phyloP scores from a whole-genome alignment of 2,329 filamentous ascomycete genomes.

The Zymoseptoria brevis region DNA sequence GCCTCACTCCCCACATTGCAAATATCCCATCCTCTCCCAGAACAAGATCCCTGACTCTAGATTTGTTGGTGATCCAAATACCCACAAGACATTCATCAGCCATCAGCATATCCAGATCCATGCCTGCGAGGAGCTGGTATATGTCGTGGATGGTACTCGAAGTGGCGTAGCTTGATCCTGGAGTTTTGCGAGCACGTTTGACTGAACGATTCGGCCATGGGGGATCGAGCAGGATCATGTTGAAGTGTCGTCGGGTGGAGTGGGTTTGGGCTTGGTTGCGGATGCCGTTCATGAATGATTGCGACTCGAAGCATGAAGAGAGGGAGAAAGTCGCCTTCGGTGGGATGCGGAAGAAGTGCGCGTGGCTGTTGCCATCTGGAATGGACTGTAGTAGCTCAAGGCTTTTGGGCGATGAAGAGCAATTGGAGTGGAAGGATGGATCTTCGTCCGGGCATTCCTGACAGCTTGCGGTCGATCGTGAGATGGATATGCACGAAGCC shows the following conservation, averaged over 20 bases:
- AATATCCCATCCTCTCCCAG: constrained; percentile 54
- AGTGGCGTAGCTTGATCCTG: constrained; percentile 31
- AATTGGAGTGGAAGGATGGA: not conserved
- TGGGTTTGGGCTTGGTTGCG: constrained; percentile 30
- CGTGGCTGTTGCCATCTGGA: not conserved
- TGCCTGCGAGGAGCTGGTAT: constrained; percentile 32
- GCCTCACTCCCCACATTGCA: constrained; percentile 56
- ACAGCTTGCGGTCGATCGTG: not conserved
- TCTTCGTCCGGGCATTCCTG: not conserved
- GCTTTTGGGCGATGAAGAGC: not conserved
- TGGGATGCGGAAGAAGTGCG: constrained; percentile 35
- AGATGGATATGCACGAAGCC: not conserved
- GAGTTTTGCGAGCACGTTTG: constrained; percentile 46
- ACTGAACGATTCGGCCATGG: constrained; percentile 77
- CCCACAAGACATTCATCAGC: constrained; percentile 52
- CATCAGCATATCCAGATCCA: constrained; percentile 48
- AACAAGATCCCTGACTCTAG: constrained; percentile 46
- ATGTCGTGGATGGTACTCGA: constrained; percentile 36
- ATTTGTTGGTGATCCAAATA: constrained; percentile 72
- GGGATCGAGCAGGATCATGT: constrained; percentile 65
- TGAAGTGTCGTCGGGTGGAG: constrained; percentile 47
- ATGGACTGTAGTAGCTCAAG: not conserved
- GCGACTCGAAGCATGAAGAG: constrained; percentile 36
- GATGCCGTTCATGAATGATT: constrained; percentile 32
- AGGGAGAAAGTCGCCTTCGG: constrained; percentile 43